These are phyloP conservation scores for Hyaloscypha hepaticicola DNA, from an alignment of 495 filamentous ascomycete genomes.

Conservation along the genomic window DNA sequence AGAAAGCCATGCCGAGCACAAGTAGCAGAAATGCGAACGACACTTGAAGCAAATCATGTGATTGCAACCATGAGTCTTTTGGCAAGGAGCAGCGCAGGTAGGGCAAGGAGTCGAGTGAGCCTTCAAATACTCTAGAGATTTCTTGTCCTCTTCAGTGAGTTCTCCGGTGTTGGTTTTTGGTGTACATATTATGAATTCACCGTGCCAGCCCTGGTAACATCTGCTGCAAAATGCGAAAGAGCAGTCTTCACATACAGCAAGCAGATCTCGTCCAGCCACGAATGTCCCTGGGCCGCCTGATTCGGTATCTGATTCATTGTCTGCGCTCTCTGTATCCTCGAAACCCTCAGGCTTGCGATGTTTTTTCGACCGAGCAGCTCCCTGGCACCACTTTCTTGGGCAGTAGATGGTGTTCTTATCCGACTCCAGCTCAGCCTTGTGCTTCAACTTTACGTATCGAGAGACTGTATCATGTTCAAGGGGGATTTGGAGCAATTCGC, in stretches of 20 bases:
- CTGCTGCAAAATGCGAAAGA: slow-evolving; percentile 83
- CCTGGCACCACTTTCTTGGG: slow-evolving; percentile 90
- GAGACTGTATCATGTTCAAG: slow-evolving; percentile 70
- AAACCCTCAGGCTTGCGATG: slow-evolving; percentile 67
- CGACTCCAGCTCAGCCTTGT: slow-evolving; percentile 86
- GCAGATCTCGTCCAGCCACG: slow-evolving; percentile 34
- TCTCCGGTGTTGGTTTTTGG: slow-evolving; percentile 60
- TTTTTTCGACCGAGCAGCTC: slow-evolving; percentile 77
- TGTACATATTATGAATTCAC: slow-evolving; percentile 65
- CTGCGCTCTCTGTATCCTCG: slow-evolving; percentile 42
- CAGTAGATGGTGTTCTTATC: slow-evolving; percentile 94
- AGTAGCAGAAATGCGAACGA: slow-evolving; percentile 91
- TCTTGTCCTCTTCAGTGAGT: slow-evolving; percentile 78
- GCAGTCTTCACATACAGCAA: slow-evolving; percentile 87
- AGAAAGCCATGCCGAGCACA: slow-evolving; percentile 85
- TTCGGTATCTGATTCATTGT: slow-evolving; percentile 47
- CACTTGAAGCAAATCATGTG: slow-evolving; percentile 96
- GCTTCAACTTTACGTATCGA: slow-evolving; percentile 84
- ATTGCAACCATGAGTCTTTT: slow-evolving; percentile 95
- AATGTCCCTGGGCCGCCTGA: slow-evolving; percentile 39
- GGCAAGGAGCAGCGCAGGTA: slow-evolving; percentile 79
- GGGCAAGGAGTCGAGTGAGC: slow-evolving; percentile 84
- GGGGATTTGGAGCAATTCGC: slow-evolving; percentile 85
- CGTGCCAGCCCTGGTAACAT: slow-evolving; percentile 77
- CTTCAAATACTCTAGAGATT: slow-evolving; percentile 76